Evolutionary conservation across 1,284 basidiomycete species (phyloP).

Genomic region (Irpex sp.): DNA sequence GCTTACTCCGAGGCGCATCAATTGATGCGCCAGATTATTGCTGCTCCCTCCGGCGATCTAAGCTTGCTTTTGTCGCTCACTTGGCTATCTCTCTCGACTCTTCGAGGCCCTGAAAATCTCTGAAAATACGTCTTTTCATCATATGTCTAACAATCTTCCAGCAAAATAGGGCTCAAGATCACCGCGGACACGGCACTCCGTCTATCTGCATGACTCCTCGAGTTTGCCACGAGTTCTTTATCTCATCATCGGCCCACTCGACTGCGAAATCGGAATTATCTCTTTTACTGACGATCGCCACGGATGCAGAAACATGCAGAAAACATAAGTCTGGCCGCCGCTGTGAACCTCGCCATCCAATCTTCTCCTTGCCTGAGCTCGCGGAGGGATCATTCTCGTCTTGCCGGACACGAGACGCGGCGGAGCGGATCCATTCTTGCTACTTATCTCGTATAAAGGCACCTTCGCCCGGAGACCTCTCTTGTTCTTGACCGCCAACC

Average conservation of each 20-base stretch:
- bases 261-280: not conserved
- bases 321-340: not conserved
- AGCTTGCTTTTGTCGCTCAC: not conserved
- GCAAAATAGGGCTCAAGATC: not conserved
- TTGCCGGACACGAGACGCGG: conserved; percentile 1
- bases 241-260: not conserved
- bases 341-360: not conserved
- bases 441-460: conserved; percentile 3
- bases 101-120: not conserved
- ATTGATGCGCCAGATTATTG: not conserved
- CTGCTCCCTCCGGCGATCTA: not conserved
- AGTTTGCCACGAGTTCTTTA: not conserved
- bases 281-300: not conserved
- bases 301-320: not conserved
- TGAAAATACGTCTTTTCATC: not conserved
- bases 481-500: not conserved
- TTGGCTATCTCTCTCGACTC: not conserved
- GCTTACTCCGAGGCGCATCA: not conserved
- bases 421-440: conserved; percentile 6
- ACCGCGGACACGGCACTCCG: not conserved
- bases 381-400: not conserved
- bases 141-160: not conserved
- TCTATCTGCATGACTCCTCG: not conserved
- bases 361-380: not conserved
- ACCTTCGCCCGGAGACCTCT: not conserved